These are phyloP conservation scores for Plasmopara viticola DNA, from an alignment of 352 stramenopile species.

Conservation along the genomic window DNA sequence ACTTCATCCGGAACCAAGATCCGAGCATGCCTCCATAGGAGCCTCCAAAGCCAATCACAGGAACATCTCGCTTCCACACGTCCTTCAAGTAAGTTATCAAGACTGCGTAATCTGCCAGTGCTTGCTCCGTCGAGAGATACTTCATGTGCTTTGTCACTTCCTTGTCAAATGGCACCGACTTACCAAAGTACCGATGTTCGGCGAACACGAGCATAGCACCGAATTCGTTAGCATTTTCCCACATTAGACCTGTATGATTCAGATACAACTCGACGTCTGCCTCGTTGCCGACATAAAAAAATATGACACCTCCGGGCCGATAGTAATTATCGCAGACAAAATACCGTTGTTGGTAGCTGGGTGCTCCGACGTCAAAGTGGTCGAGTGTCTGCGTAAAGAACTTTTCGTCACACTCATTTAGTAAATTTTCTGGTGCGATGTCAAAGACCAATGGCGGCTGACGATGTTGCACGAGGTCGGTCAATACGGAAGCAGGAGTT, in stretches of 20 bases:
- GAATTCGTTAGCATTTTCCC: constrained; percentile 90
- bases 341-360: constrained; percentile 81
- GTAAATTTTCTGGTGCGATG: constrained; percentile 32
- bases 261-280: constrained; percentile 92
- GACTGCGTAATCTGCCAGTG: constrained; percentile 66
- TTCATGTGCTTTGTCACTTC: constrained; percentile 63
- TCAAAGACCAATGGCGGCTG: constrained; percentile 31
- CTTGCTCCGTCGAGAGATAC: constrained; percentile 81
- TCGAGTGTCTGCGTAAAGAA: constrained; percentile 74
- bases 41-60: constrained; percentile 63
- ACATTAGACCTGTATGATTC: constrained; percentile 95
- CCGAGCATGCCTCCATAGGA: constrained; percentile 76
- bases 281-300: constrained; percentile 96
- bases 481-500: not conserved
- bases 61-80: constrained; percentile 34
- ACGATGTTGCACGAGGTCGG: not conserved
- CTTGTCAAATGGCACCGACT: constrained; percentile 77
- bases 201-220: constrained; percentile 92
- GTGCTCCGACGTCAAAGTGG: constrained; percentile 54
- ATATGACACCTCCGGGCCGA: constrained; percentile 66
- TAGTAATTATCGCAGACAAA: constrained; percentile 83
- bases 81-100: constrained; percentile 52
- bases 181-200: constrained; percentile 96
- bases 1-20: constrained; percentile 72
- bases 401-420: constrained; percentile 56